Evolutionary conservation across 129 eudicot species (phyloP), one percentile per base, ranked within the genome.

Genomic region (Pittosporum tobira): DNA sequence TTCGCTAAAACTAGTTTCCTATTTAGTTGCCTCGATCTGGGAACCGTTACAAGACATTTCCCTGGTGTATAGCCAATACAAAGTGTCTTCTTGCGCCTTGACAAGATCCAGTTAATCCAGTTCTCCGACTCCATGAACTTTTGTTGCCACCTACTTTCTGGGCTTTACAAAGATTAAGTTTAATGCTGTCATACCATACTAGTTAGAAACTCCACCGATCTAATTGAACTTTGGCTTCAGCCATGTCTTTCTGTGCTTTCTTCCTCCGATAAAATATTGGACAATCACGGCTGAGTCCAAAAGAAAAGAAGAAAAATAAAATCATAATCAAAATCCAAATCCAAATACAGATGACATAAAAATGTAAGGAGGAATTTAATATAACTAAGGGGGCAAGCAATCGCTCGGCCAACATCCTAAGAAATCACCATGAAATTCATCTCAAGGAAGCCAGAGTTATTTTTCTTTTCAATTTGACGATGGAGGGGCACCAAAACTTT

Each of bases 241-340:
- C 96, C 99, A 93, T 93, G 79, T 93, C 99, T 64, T 93, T 93
- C 73, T 93, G 99, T 23, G 96, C 99, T 71, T 93, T 93, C 73
- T 93, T 93, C 72, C 99, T 84, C 74, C 99, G 80, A 56, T 93
- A 93, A 67, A 93, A 93, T 77, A 93, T 93, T 31, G 99, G 99
- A 62, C 99, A 93, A 65, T 93, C 99, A 30, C 99, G 99, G 48
- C 99, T 87, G 82, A 47, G n/a, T n/a, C n/a, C n/a, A n/a, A 65
- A 22, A 52, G 18, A 73, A 20, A 59, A 48, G 31, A 44, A 52
- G 11, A 30, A 16, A 23, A 23, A 31, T 23, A 40, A 22, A 27
- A 48, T 4, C 65, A 20, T 53, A 11, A 71, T 18, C 43, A 55
- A 5, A 57, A 48, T 24, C n/a, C n/a, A n/a, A n/a, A n/a, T n/a